phyloP scores from a whole-genome alignment of 805 yeast genomes.

The Suhomyces kilbournensis region DNA sequence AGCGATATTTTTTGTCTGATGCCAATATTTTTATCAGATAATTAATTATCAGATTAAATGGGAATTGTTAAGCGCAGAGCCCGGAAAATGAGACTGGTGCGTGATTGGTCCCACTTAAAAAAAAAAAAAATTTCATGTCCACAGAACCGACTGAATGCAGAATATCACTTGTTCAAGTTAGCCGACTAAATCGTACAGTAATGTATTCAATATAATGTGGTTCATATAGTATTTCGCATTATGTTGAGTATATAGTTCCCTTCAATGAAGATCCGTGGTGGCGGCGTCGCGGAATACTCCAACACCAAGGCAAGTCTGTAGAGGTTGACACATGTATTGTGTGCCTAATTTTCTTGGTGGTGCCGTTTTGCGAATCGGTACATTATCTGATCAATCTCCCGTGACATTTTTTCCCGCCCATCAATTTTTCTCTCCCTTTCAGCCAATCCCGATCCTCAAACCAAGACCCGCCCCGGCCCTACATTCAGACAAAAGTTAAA shows the following conservation, averaged over 20 bases:
- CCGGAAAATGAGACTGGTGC: not conserved
- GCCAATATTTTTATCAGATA: slow-evolving; percentile 4
- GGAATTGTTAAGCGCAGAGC: not conserved
- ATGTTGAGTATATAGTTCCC: not conserved
- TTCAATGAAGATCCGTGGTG: not conserved
- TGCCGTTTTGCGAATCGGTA: not conserved
- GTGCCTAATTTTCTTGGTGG: not conserved
- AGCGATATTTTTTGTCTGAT: slow-evolving; percentile 1
- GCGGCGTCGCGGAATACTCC: not conserved
- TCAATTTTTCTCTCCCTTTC: not conserved
- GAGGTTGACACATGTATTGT: no score
- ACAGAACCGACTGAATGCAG: not conserved
- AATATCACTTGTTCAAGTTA: no score
- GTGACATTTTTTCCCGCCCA: not conserved
- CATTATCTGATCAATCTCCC: not conserved
- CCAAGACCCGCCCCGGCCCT: not conserved
- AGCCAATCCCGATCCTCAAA: not conserved
- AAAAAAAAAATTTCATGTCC: not conserved
- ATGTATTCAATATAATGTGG: no score
- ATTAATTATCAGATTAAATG: not conserved
- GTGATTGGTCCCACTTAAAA: not conserved
- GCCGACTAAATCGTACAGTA: not conserved
- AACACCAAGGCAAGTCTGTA: no score
- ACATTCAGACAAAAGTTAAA: not conserved
- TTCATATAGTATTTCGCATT: no score